Conservation (phyloP, 345 rosid genomes). For the Eucalyptus regnans region DNA sequence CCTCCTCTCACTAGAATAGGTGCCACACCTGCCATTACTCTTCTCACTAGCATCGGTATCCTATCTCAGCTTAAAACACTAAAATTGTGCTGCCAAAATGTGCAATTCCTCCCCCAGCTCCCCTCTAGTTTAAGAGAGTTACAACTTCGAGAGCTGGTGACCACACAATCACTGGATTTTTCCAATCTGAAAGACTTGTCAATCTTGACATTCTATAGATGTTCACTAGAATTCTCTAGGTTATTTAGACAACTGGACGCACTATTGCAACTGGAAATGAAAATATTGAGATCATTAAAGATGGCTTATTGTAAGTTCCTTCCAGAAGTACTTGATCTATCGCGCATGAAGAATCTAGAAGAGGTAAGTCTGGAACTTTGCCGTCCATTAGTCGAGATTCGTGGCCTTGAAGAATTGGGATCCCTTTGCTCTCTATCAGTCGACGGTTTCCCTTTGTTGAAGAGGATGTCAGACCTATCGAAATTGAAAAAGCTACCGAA, state of each 20-base stretch:
- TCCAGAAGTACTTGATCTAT: background rate
- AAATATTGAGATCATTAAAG: background rate
- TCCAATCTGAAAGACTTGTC: too few relatives aligned
- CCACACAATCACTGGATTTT: too few relatives aligned
- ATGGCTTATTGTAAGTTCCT: accelerated
- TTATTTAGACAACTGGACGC: accelerated
- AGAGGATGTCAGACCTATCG: background rate
- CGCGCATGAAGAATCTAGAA: background rate
- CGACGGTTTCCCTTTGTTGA: accelerated
- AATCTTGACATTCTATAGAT: accelerated
- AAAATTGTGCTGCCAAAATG: accelerated
- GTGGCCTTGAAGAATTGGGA: background rate
- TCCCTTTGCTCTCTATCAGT: background rate
- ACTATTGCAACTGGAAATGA: background rate
- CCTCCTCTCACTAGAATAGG: too few relatives aligned
- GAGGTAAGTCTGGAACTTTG: accelerated
- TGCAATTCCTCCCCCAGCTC: too few relatives aligned
- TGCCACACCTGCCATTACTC: too few relatives aligned
- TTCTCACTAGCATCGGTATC: too few relatives aligned
- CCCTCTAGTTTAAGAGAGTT: too few relatives aligned
- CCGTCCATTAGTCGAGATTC: background rate
- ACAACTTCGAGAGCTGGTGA: accelerated
- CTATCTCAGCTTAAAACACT: too few relatives aligned
- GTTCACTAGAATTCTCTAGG: background rate
- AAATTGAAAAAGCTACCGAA: background rate